A percentile compares a stretch with the other conserved stretches of the same genome.
phyloP scores from a whole-genome alignment of 2,329 filamentous ascomycete species.

The Purpureocillium lavendulum region DNA sequence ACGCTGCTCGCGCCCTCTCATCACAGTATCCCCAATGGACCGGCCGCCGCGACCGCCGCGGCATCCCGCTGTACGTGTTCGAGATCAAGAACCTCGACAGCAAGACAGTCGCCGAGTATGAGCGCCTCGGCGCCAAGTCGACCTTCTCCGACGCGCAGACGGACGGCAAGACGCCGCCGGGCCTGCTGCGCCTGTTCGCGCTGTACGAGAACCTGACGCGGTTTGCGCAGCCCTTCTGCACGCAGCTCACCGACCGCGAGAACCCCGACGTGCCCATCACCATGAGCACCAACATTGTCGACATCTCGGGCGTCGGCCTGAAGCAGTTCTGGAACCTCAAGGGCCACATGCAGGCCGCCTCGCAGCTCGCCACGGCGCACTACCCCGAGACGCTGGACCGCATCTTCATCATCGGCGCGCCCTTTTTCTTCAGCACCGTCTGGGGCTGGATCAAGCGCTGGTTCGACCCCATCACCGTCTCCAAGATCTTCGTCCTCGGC shows the following conservation, averaged over 20 bases:
- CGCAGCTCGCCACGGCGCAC: conserved; percentile 79
- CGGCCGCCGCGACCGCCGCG: conserved; percentile 78
- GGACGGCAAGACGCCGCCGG: conserved; percentile 60
- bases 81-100: conserved; percentile 76
- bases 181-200: conserved; percentile 79
- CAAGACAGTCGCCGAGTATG: conserved; percentile 74
- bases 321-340: conserved; percentile 97
- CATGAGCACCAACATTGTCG: conserved; percentile 89
- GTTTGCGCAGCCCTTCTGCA: conserved; percentile 80
- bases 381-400: conserved; percentile 82
- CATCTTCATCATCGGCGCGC: conserved; percentile 73
- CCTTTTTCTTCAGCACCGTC: conserved; percentile 83
- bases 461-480: conserved; percentile 90
- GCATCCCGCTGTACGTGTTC: conserved; percentile 87
- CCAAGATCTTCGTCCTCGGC: conserved; percentile 89
- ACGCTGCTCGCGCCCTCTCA: too few species aligned
- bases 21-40: conserved; percentile 87
- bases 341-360: conserved; percentile 87
- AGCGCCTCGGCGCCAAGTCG: conserved; percentile 52
- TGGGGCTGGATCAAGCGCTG: conserved; percentile 94
- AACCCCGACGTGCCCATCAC: conserved; percentile 79
- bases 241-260: conserved; percentile 62
- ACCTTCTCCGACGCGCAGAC: conserved; percentile 53
- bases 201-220: conserved; percentile 88
- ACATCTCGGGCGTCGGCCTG: conserved; percentile 78